Evolutionary conservation across 257 asterid species (phyloP), one percentile per base, ranked within the genome.

Genomic region (Primulina tabacum): DNA sequence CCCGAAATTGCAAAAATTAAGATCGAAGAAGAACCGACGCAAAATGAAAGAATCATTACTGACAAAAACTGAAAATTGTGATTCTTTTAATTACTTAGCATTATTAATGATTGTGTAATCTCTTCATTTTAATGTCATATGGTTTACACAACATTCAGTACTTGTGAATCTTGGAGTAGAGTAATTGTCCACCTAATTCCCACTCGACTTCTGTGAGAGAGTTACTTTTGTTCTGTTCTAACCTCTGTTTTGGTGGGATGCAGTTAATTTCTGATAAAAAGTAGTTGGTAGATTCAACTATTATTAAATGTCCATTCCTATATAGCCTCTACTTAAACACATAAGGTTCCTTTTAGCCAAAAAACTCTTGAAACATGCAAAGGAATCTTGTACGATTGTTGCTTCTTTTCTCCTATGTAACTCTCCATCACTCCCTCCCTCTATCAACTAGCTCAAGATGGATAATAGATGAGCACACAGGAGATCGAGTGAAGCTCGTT

Each of bases 391-490:
- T 52, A 62, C 73, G 6, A 0, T 34, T 80, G 8, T 24, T 81
- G 2, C 32, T 83, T 59, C 75, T 78, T 33, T 68, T 74, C 24
- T 37, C 71, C 4, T 47, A 47, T 47, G 32, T 72, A 61, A 32
- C 64, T 5, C 71, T 78, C 16, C 61, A 62, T 30, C 10, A 66
- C 73, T 83, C 86, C 9, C 77, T 82, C 7, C 88, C 90, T 59
- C 76, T 84, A 8, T 87, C 92, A 26, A 77, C 92, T 26, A 80
- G 60, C 47, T 81, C 88, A 0, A 81, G 90, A 85, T 89, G 85
- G 86, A 84, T 87, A 4, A 2, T 79, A 16, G 85, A 87, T 40
- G 87, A 84, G 3, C 16, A 67, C 33, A 84, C 73, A 1, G 76
- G 85, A 2, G 33, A 35, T 18, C 76, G 89, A 30, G 83, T 87